These are phyloP conservation scores for Choiromyces venosus DNA, from an alignment of 495 filamentous ascomycete species.

Conservation along the genomic window DNA sequence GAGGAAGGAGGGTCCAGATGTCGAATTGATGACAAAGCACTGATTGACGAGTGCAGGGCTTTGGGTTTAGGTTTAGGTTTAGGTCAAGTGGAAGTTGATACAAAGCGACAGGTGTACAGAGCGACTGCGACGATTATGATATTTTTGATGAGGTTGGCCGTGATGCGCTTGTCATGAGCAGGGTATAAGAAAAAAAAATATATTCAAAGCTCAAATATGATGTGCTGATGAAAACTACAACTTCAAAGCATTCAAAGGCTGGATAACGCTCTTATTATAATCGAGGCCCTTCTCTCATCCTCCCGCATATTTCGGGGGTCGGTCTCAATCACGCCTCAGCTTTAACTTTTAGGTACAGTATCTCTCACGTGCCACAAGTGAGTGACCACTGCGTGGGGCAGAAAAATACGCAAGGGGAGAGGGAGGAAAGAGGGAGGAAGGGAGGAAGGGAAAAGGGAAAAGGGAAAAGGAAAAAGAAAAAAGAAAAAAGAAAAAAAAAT, in stretches of 20 bases:
- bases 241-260: not conserved
- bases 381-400: not conserved
- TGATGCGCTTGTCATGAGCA: not conserved
- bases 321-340: not conserved
- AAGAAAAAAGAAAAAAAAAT: not conserved
- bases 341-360: not conserved
- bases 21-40: constrained; percentile 2
- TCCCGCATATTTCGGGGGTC: not conserved
- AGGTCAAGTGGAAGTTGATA: constrained; percentile 19
- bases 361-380: not conserved
- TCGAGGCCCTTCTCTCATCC: not conserved
- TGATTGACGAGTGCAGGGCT: not conserved
- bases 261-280: constrained; percentile 14
- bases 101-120: constrained; percentile 11
- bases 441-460: not conserved
- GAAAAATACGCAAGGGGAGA: not conserved
- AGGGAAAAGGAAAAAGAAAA: constrained; percentile 1
- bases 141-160: not conserved
- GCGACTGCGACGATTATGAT: not conserved
- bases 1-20: constrained; percentile 1
- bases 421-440: not conserved
- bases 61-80: not conserved
- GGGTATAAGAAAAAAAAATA: not conserved
- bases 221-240: not conserved
- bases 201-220: not conserved